These are phyloP conservation scores for Plasmodium knowlesi DNA, from an alignment of 169 alveolate genomes.

Conservation along the genomic window DNA sequence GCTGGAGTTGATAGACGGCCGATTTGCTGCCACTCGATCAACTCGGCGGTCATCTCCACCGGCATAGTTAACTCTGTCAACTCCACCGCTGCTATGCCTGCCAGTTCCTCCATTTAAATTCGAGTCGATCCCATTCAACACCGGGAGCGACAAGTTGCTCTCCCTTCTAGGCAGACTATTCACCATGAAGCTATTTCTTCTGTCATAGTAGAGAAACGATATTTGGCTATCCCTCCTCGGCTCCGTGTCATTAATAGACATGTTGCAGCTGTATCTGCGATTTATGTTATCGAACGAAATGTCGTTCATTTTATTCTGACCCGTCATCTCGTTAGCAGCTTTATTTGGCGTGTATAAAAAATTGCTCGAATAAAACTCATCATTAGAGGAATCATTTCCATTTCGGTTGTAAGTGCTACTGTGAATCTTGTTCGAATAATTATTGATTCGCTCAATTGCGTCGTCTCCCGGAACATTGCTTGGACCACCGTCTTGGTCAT, in stretches of 20 bases:
- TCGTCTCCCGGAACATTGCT: background rate
- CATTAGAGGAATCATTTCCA: conserved; percentile 56
- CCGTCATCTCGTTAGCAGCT: background rate
- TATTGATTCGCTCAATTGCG: background rate
- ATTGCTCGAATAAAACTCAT: conserved; percentile 40
- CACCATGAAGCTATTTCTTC: conserved; percentile 30
- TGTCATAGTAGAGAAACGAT: conserved; percentile 23
- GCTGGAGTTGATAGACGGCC: conserved; percentile 10
- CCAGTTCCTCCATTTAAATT: background rate
- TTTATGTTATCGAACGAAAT: conserved; percentile 47
- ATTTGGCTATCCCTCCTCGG: conserved; percentile 18
- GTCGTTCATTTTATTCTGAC: conserved; percentile 27
- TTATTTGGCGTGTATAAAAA: conserved; percentile 73
- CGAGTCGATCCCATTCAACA: background rate
- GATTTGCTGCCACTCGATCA: background rate
- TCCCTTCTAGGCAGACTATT: conserved; percentile 3
- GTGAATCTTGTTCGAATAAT: background rate
- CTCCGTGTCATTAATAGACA: background rate
- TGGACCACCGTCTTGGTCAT: background rate
- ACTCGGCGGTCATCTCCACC: background rate
- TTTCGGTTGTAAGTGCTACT: background rate
- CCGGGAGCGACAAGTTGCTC: background rate
- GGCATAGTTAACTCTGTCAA: background rate
- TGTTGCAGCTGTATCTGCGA: conserved; percentile 7
- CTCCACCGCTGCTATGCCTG: background rate